Percentiles rank a stretch among this genome's conserved stretches.
These are phyloP conservation scores for Chrysoporthe puriensis DNA, from an alignment of 2,329 filamentous ascomycete species.

Conservation along the genomic window DNA sequence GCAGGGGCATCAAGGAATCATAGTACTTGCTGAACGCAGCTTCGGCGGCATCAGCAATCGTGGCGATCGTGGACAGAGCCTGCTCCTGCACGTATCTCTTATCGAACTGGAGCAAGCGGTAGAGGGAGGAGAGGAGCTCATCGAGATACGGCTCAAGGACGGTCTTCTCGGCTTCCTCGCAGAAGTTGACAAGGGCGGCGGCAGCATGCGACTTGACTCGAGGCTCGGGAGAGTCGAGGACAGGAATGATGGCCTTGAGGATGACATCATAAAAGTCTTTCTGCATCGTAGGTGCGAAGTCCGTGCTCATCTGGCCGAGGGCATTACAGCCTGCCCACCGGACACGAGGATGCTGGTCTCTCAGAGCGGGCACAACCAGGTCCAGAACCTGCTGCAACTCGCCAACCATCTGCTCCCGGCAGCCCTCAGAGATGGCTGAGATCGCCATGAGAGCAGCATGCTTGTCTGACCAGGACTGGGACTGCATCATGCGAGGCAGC, in stretches of 20 bases:
- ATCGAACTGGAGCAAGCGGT: constrained; percentile 84
- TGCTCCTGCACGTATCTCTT: constrained; percentile 98
- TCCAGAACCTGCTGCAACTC: constrained; percentile 94
- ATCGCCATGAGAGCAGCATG: constrained; percentile 99
- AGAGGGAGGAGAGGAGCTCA: constrained; percentile 80
- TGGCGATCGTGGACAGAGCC: constrained; percentile 95
- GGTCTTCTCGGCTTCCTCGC: constrained; percentile 93
- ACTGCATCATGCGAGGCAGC: constrained; percentile 97
- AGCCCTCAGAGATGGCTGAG: constrained; percentile 96
- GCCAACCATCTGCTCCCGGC: constrained; percentile 91
- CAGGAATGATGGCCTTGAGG: constrained; percentile 88
- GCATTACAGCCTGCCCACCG: constrained; percentile 98
- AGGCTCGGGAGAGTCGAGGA: constrained; percentile 85
- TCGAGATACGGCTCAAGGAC: constrained; percentile 93
- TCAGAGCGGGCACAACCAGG: constrained; percentile 88
- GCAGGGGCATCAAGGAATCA: constrained; percentile 89
- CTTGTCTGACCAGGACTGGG: constrained; percentile 89
- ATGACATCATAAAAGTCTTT: constrained; percentile 89
- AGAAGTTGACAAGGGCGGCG: constrained; percentile 98
- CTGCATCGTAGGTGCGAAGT: constrained; percentile 98
- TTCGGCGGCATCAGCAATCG: constrained; percentile 97
- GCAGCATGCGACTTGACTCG: constrained; percentile 96
- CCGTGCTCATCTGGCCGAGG: constrained; percentile 99
- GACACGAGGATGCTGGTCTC: constrained; percentile 89
- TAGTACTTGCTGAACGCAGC: constrained; percentile 95